phyloP scores from a whole-genome alignment of 805 yeast species.

The Lachancea dasiensis region DNA sequence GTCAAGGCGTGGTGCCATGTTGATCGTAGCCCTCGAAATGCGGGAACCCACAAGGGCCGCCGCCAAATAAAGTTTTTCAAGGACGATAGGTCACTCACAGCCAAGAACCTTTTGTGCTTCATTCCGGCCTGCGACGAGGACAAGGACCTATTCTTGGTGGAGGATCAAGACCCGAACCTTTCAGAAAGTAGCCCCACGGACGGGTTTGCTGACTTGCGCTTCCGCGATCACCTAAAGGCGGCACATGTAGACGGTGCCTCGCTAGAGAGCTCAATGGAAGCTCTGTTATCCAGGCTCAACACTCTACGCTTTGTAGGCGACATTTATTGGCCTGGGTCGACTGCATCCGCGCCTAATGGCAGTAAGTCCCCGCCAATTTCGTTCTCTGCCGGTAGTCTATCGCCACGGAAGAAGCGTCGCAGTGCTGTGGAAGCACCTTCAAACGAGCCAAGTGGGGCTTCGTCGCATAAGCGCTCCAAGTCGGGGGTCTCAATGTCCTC shows the following conservation, averaged over 20 bases:
- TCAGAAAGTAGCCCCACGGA: background rate
- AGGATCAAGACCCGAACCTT: slow-evolving; percentile 7
- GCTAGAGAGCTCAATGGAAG: slow-evolving; percentile 1
- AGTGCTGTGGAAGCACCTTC: background rate
- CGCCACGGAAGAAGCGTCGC: slow-evolving; percentile 6
- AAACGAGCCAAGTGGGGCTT: background rate
- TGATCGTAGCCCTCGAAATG: slow-evolving; percentile 17
- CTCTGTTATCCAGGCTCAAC: slow-evolving; percentile 6
- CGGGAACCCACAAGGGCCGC: slow-evolving; percentile 18
- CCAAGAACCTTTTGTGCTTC: slow-evolving; percentile 26
- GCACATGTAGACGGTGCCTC: slow-evolving; percentile 1
- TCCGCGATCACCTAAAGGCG: background rate
- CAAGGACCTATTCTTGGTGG: slow-evolving; percentile 27
- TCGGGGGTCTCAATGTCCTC: slow-evolving; percentile 11
- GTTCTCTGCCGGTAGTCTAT: background rate
- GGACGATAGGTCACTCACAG: slow-evolving; percentile 22
- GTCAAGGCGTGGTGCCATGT: slow-evolving; percentile 32
- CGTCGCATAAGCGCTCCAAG: slow-evolving; percentile 5
- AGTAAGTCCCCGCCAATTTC: slow-evolving; percentile 11
- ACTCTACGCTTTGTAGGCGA: slow-evolving; percentile 9
- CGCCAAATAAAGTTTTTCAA: slow-evolving; percentile 27
- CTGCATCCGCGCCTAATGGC: slow-evolving; percentile 5
- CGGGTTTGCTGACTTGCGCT: slow-evolving; percentile 5
- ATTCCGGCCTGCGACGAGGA: slow-evolving; percentile 25
- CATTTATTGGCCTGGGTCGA: slow-evolving; percentile 8